Evolutionary conservation across 2,329 filamentous ascomycete genomes (phyloP).

Genomic region (Zelopaecilomyces penicillatus): DNA sequence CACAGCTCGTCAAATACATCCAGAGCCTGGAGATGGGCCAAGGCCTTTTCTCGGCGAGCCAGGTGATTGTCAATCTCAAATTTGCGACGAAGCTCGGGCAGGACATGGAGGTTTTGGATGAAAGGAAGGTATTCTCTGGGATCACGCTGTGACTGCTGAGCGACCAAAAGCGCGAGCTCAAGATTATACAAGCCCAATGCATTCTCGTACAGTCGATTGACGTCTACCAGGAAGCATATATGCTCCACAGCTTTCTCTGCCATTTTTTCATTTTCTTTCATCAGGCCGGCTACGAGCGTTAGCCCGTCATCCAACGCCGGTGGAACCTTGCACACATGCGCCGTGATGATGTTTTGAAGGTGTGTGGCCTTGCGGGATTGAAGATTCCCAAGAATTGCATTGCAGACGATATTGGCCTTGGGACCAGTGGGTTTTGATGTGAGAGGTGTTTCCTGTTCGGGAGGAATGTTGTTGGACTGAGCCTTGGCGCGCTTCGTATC

Average conservation of each 20-base stretch:
- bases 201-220: slow-evolving; percentile 84
- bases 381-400: slow-evolving; percentile 68
- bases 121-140: slow-evolving; percentile 94
- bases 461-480: slow-evolving; percentile 5
- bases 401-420: slow-evolving; percentile 85
- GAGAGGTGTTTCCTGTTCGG: slow-evolving; percentile 9
- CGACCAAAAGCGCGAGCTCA: slow-evolving; percentile 80
- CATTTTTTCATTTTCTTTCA: slow-evolving; percentile 57
- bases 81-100: slow-evolving; percentile 60
- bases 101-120: slow-evolving; percentile 73
- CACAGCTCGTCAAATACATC: slow-evolving; percentile 70
- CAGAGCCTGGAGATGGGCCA: slow-evolving; percentile 65
- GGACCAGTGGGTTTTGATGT: slow-evolving; percentile 14
- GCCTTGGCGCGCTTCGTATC: slow-evolving; percentile 56
- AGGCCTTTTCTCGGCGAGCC: slow-evolving; percentile 64
- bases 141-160: slow-evolving; percentile 92
- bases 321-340: slow-evolving; percentile 86
- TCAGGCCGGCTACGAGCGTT: slow-evolving; percentile 65
- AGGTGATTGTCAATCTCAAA: slow-evolving; percentile 89
- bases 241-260: slow-evolving; percentile 90
- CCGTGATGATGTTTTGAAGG: slow-evolving; percentile 89
- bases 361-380: slow-evolving; percentile 51
- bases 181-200: slow-evolving; percentile 87
- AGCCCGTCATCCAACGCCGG: slow-evolving; percentile 84
- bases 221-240: slow-evolving; percentile 93